These are phyloP conservation scores for Pyracantha coccinea DNA, from an alignment of 331 rosid species.

Conservation along the genomic window DNA sequence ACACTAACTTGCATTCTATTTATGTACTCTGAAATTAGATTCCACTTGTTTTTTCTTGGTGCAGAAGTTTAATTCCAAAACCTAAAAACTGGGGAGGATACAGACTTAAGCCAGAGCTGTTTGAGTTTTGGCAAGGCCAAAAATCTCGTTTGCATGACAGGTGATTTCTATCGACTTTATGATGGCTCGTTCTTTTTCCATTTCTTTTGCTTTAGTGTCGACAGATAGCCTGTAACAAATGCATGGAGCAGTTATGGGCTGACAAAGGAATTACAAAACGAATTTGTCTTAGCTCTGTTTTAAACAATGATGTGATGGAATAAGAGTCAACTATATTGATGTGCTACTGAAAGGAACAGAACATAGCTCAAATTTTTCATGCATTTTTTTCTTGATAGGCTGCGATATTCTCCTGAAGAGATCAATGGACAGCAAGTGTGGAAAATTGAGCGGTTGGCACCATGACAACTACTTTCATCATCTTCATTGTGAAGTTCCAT, in stretches of 20 bases:
- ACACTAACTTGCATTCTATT: neutral
- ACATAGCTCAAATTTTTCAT: neutral
- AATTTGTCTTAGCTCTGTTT: neutral
- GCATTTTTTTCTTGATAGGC: slow-evolving; percentile 44
- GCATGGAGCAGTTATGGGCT: neutral
- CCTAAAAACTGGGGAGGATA: slow-evolving; percentile 97
- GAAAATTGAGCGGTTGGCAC: slow-evolving; percentile 89
- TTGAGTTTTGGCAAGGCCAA: slow-evolving; percentile 99
- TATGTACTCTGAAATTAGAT: slow-evolving; percentile 13
- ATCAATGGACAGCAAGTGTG: slow-evolving; percentile 55
- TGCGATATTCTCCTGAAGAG: slow-evolving; percentile 65
- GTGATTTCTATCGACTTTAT: slow-evolving; percentile 63
- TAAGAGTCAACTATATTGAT: neutral
- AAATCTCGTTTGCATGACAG: slow-evolving; percentile 97
- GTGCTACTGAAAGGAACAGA: neutral
- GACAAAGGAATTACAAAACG: neutral
- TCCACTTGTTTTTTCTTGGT: slow-evolving; percentile 3
- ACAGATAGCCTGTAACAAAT: neutral
- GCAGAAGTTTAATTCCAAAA: slow-evolving; percentile 84
- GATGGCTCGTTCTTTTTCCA: slow-evolving; percentile 21
- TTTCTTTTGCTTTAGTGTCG: neutral
- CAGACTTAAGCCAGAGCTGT: slow-evolving; percentile 69
- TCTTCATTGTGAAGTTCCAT: slow-evolving; percentile 13
- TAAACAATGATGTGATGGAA: neutral
- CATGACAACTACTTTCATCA: slow-evolving; percentile 39